A percentile compares a stretch with the other conserved stretches of the same genome.
Conservation (phyloP, 2,329 filamentous ascomycete genomes). For the Metarhizium sp. region DNA sequence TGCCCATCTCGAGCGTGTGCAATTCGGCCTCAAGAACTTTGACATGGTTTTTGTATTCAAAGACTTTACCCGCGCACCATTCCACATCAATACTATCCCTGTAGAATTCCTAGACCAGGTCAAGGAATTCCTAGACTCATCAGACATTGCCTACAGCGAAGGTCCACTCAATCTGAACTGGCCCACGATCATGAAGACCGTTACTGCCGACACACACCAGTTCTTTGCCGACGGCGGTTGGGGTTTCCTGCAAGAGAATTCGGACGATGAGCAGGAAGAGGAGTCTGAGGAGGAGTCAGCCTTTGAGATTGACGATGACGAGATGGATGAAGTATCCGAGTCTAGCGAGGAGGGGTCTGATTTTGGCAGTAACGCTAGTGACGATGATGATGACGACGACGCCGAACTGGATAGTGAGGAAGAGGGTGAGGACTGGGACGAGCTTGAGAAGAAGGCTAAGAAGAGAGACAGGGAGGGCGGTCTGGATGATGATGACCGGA, state of each 20-base stretch:
- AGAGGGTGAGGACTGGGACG: conserved; percentile 87
- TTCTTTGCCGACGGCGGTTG: conserved; percentile 96
- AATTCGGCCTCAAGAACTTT: conserved; percentile 98
- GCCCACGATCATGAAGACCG: conserved; percentile 99
- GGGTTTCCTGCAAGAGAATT: conserved; percentile 83
- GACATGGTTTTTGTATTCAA: conserved; percentile 98
- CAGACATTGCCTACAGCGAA: conserved; percentile 89
- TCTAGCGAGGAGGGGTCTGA: conserved; percentile 77
- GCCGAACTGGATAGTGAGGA: conserved; percentile 60
- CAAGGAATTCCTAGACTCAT: conserved; percentile 95
- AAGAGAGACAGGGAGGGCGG: conserved; percentile 64
- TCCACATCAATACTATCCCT: conserved; percentile 96
- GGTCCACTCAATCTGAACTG: conserved; percentile 97
- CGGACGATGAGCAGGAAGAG: conserved; percentile 72
- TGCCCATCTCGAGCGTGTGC: conserved; percentile 88
- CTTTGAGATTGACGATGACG: conserved; percentile 83
- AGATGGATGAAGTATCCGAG: conserved; percentile 73
- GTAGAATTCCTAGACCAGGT: conserved; percentile 91
- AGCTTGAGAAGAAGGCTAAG: conserved; percentile 82
- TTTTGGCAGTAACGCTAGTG: conserved; percentile 82
- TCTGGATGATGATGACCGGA: conserved; percentile 51
- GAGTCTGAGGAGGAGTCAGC: conserved; percentile 85
- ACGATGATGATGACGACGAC: conserved; percentile 63
- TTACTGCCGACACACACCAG: conserved; percentile 82
- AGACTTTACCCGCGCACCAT: conserved; percentile 82